Percentiles rank a stretch among this genome's conserved stretches.
Conservation (phyloP, 1,139 yeast genomes). For the Hansenula sp. region DNA sequence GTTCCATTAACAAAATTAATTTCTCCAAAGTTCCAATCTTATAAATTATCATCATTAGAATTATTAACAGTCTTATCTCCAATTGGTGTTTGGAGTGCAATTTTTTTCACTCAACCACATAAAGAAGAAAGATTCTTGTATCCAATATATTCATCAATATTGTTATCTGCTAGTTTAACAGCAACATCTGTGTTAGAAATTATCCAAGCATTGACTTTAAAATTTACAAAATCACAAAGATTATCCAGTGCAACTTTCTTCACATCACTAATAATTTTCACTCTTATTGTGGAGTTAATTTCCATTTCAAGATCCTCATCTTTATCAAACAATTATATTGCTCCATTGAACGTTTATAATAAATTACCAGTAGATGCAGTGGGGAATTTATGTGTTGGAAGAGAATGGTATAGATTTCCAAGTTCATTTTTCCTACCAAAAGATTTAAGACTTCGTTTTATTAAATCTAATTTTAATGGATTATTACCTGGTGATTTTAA, state of each 20-base stretch:
- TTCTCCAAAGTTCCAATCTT: neutral
- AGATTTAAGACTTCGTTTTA: constrained; percentile 57
- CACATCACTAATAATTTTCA: too few relatives aligned
- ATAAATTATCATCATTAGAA: constrained; percentile 14
- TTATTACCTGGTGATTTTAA: constrained; percentile 82
- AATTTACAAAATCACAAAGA: neutral
- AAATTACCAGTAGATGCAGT: constrained; percentile 22
- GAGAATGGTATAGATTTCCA: constrained; percentile 95
- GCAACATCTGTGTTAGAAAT: constrained; percentile 27
- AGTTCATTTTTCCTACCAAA: constrained; percentile 76
- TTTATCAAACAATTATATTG: constrained; percentile 51
- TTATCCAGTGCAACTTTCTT: neutral
- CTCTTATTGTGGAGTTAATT: constrained; percentile 1
- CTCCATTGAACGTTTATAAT: constrained; percentile 48
- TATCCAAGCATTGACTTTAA: constrained; percentile 6
- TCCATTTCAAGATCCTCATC: constrained; percentile 38
- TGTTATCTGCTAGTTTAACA: constrained; percentile 58
- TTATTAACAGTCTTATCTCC: constrained; percentile 35
- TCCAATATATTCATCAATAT: constrained; percentile 72
- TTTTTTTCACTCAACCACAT: constrained; percentile 77
- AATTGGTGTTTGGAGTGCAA: constrained; percentile 57
- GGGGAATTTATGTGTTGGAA: constrained; percentile 73
- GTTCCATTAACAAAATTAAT: constrained; percentile 16
- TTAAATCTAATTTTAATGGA: constrained; percentile 79
- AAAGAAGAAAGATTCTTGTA: constrained; percentile 91